phyloP scores from a whole-genome alignment of 352 stramenopile species.

The Phytopythium mirpurense region DNA sequence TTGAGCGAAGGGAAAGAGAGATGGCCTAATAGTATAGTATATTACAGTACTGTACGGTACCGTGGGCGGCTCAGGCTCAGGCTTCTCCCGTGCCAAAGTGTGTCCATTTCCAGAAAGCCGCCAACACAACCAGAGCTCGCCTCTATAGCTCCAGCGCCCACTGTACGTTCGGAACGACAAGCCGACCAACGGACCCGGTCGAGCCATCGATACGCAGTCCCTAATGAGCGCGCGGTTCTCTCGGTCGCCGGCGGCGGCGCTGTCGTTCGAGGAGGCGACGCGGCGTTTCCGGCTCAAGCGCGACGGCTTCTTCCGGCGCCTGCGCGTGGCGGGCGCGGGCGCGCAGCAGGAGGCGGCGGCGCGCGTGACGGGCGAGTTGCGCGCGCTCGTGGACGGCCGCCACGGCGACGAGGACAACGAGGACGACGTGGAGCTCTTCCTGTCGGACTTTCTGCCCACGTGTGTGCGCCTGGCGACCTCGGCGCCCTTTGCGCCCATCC shows the following conservation, averaged over 20 bases:
- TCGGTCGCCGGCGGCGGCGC: conserved; percentile 8
- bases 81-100: background rate
- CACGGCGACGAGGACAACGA: conserved; percentile 17
- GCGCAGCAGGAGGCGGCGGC: conserved; percentile 59
- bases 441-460: conserved; percentile 70
- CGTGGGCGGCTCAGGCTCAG: too few relatives aligned
- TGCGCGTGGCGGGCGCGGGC: conserved; percentile 55
- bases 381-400: conserved; percentile 43
- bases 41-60: background rate
- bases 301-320: conserved; percentile 77
- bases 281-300: conserved; percentile 60
- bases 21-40: too few relatives aligned
- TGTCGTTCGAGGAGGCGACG: conserved; percentile 37
- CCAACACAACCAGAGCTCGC: background rate
- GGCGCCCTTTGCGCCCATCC: conserved; percentile 61
- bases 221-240: conserved; percentile 4
- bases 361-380: conserved; percentile 46
- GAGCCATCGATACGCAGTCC: too few relatives aligned
- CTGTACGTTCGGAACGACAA: background rate
- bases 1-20: background rate
- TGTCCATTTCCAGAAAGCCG: conserved; percentile 5
- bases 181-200: too few relatives aligned
- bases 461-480: conserved; percentile 58
- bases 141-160: background rate
- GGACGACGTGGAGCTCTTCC: conserved; percentile 25